Percentiles rank a stretch among this genome's conserved stretches.
Evolutionary conservation across 495 filamentous ascomycete genomes (phyloP).

Genomic region (Pseudotulostoma volvatum): DNA sequence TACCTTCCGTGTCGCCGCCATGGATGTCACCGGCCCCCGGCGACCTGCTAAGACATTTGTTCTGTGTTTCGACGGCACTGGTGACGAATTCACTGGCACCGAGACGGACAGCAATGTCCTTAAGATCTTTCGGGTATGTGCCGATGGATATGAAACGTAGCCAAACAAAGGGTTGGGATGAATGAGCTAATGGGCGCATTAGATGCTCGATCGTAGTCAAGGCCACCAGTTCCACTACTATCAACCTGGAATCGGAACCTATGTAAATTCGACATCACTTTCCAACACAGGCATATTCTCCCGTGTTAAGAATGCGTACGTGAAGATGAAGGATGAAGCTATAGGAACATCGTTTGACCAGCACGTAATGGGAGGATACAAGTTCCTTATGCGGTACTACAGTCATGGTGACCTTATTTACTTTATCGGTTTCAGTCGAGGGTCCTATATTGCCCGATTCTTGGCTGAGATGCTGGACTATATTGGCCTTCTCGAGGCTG

Average conservation of each 20-base stretch:
- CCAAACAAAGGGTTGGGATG: not conserved
- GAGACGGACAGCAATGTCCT: conserved; percentile 76
- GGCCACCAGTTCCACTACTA: conserved; percentile 29
- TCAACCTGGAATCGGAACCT: conserved; percentile 68
- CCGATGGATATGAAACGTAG: no score
- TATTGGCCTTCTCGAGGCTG: conserved; percentile 59
- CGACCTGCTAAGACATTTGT: conserved; percentile 40
- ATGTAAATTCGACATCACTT: conserved; percentile 50
- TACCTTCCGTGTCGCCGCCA: conserved; percentile 4
- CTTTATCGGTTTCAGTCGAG: conserved; percentile 74
- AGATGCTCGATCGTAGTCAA: conserved; percentile 41
- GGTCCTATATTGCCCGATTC: conserved; percentile 77
- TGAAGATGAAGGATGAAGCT: conserved; percentile 73
- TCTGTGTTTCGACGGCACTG: conserved; percentile 80
- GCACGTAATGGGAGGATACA: conserved; percentile 73
- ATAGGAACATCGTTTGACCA: conserved; percentile 70
- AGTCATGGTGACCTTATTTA: conserved; percentile 61
- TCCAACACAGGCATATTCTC: conserved; percentile 47
- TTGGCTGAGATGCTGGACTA: conserved; percentile 78
- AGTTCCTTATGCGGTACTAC: conserved; percentile 81
- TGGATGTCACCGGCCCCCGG: conserved; percentile 7
- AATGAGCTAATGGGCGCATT: not conserved
- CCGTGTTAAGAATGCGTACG: conserved; percentile 55
- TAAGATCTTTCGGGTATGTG: conserved; percentile 57
- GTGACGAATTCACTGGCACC: conserved; percentile 72